These are phyloP conservation scores for Oryza meyeriana DNA, from an alignment of 176 grass and related monocot genomes.

Conservation along the genomic window DNA sequence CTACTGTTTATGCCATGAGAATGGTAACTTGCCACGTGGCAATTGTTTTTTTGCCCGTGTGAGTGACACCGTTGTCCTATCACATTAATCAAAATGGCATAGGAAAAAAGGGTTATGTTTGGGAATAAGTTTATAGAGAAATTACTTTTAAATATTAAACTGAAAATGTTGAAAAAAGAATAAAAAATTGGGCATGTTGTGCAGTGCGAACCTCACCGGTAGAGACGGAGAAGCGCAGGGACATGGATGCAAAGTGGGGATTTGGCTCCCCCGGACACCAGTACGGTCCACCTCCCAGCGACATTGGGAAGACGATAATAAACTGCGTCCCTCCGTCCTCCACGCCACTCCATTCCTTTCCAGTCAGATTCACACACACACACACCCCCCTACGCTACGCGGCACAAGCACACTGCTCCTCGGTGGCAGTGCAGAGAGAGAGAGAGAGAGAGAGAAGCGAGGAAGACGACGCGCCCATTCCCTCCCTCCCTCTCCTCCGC, in stretches of 20 bases:
- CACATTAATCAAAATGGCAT: no score
- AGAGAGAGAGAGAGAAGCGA: neutral
- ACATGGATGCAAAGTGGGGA: constrained; percentile 5
- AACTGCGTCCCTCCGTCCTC: neutral
- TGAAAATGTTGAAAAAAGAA: no score
- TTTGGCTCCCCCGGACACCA: neutral
- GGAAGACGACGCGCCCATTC: constrained; percentile 2
- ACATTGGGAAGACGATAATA: constrained; percentile 16
- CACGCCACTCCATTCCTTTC: neutral
- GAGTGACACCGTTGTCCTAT: no score
- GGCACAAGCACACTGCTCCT: neutral
- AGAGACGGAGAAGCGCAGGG: neutral
- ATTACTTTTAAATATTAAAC: no score
- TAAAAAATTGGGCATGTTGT: no score
- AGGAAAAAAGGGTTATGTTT: no score
- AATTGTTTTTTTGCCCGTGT: no score
- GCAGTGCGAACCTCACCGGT: no score
- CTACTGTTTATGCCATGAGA: no score
- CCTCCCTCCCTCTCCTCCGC: neutral
- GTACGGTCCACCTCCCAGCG: no score
- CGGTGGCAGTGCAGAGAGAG: neutral
- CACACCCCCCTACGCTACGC: neutral
- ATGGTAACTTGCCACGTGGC: no score
- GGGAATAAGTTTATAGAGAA: no score
- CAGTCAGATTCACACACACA: constrained; percentile 17